A percentile compares a stretch with the other conserved stretches of the same genome.
Evolutionary conservation across 2,329 filamentous ascomycete species (phyloP).

Genomic region (Claviceps africana): DNA sequence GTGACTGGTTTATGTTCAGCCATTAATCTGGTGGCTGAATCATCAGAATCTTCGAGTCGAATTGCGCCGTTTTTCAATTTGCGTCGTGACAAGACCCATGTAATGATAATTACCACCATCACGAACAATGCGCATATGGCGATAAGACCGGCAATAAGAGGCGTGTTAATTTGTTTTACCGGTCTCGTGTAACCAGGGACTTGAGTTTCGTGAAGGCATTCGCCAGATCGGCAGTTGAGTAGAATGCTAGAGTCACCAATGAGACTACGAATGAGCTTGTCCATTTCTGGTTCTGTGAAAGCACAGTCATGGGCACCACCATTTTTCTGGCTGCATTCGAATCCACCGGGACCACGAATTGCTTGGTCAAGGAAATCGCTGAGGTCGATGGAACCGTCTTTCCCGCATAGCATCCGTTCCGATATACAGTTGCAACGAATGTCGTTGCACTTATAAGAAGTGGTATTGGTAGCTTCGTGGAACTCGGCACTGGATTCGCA

Average conservation of each 20-base stretch:
- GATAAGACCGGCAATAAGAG: constrained; percentile 86
- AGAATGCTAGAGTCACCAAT: constrained; percentile 88
- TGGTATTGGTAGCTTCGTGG: constrained; percentile 59
- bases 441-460: constrained; percentile 70
- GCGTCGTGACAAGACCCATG: constrained; percentile 80
- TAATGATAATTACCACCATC: constrained; percentile 66
- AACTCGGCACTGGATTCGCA: constrained; percentile 63
- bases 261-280: constrained; percentile 71
- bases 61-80: constrained; percentile 58
- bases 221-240: constrained; percentile 68
- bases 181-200: constrained; percentile 82
- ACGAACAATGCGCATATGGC: constrained; percentile 75
- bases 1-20: constrained; percentile 83
- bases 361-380: constrained; percentile 70
- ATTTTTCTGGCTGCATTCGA: constrained; percentile 55
- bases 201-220: constrained; percentile 86
- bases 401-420: constrained; percentile 86
- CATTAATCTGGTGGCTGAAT: constrained; percentile 76
- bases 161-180: constrained; percentile 91
- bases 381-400: constrained; percentile 82
- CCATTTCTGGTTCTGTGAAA: constrained; percentile 87
- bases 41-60: constrained; percentile 75
- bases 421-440: constrained; percentile 80
- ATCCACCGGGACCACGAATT: constrained; percentile 79
- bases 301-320: constrained; percentile 53